Conservation (phyloP, 257 asterid species). For the Solanum tarijense region DNA sequence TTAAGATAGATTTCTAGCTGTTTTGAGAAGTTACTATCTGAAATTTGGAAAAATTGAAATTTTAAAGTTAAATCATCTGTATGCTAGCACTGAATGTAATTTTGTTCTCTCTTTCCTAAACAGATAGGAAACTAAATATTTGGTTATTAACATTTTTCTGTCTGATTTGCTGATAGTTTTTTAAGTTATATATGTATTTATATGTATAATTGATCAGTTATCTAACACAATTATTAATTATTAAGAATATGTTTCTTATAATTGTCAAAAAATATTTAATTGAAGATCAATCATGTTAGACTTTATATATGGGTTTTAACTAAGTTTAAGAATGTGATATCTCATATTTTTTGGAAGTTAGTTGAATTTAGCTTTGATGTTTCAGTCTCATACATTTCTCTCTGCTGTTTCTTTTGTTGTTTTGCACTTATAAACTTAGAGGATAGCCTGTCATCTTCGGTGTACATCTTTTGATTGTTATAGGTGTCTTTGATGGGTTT, state of each 20-base stretch:
- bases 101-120: background rate
- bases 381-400: background rate
- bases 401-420: background rate
- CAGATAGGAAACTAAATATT: background rate
- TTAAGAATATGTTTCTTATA: background rate
- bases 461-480: background rate
- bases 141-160: background rate
- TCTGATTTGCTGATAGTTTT: background rate
- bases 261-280: background rate
- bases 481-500: background rate
- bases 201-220: background rate
- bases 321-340: background rate
- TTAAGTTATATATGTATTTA: background rate
- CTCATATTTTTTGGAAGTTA: background rate
- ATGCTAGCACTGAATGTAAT: background rate
- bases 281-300: background rate
- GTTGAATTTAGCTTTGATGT: background rate
- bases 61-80: background rate
- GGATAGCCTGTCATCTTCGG: background rate
- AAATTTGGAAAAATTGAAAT: background rate
- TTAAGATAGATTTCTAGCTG: background rate
- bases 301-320: background rate
- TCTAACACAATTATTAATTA: background rate
- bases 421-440: background rate
- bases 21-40: background rate